phyloP scores from a whole-genome alignment of 1,139 yeast species.

The Fermentozyma sake region DNA sequence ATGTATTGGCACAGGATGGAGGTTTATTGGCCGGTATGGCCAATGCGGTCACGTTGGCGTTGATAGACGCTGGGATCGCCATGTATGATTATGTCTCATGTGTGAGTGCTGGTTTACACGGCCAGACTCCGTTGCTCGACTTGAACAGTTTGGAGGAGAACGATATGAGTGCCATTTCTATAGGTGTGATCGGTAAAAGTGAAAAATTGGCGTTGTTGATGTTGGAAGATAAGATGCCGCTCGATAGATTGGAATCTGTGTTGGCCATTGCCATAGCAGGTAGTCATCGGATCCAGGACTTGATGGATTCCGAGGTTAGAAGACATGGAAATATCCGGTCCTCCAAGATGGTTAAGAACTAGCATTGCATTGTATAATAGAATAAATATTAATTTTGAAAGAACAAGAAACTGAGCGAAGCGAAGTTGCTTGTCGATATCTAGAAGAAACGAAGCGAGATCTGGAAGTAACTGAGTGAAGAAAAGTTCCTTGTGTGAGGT shows the following conservation, averaged over 20 bases:
- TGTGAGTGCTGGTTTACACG: constrained; percentile 74
- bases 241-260: constrained; percentile 73
- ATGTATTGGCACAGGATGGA: constrained; percentile 87
- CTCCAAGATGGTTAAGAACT: constrained; percentile 16
- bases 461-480: neutral
- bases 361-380: constrained; percentile 7
- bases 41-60: constrained; percentile 85
- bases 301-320: constrained; percentile 84
- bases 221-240: constrained; percentile 79
- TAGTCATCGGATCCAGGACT: constrained; percentile 70
- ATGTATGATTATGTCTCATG: constrained; percentile 89
- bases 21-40: constrained; percentile 76
- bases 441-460: neutral
- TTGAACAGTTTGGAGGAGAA: constrained; percentile 77
- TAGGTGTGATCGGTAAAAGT: constrained; percentile 79
- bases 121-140: constrained; percentile 73
- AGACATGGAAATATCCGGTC: constrained; percentile 55
- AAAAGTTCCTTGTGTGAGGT: too few relatives aligned
- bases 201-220: constrained; percentile 74
- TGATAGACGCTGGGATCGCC: constrained; percentile 93
- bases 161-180: constrained; percentile 75
- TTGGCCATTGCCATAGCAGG: constrained; percentile 91
- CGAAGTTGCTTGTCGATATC: neutral
- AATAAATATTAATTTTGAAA: neutral
- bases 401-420: neutral